phyloP scores from a whole-genome alignment of 768 basidiomycete genomes.

The Udeniomyces megalosporus region DNA sequence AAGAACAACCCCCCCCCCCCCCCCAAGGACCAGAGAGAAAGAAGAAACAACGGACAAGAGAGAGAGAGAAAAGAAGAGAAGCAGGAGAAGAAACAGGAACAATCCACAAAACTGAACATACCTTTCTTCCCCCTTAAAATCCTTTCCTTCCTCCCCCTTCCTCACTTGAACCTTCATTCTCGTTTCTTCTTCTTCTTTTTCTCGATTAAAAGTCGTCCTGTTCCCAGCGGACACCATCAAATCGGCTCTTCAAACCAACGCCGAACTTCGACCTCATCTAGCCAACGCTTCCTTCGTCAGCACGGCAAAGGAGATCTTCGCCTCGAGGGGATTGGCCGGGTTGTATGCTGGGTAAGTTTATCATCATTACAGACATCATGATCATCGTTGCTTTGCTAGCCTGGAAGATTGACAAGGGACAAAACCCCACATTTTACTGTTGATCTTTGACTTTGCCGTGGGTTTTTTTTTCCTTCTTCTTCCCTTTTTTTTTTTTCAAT shows the following conservation, averaged over 20 bases:
- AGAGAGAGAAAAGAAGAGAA: no score
- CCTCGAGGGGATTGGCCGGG: conserved; percentile 57
- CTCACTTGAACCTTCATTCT: neutral
- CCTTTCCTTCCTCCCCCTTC: neutral
- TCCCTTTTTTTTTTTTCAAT: neutral
- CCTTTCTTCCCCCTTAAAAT: neutral
- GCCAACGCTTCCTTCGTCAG: conserved; percentile 29
- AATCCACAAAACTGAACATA: no score
- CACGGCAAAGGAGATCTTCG: conserved; percentile 55
- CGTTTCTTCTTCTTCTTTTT: neutral
- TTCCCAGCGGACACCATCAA: conserved; percentile 95
- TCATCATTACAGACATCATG: no score
- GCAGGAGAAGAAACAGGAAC: no score
- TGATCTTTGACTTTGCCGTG: neutral
- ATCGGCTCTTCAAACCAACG: conserved; percentile 69
- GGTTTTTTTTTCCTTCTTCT: neutral
- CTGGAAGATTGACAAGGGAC: no score
- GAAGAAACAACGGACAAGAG: neutral
- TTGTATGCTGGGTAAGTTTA: conserved; percentile 74
- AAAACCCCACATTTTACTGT: neutral
- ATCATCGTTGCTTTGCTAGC: neutral
- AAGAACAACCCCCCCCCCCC: no score
- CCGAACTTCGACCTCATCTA: conserved; percentile 16
- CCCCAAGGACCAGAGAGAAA: no score
- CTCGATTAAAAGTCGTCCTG: conserved; percentile 38